Evolutionary conservation across 2,329 filamentous ascomycete genomes (phyloP).

Genomic region (Clarireedia monteithiana): DNA sequence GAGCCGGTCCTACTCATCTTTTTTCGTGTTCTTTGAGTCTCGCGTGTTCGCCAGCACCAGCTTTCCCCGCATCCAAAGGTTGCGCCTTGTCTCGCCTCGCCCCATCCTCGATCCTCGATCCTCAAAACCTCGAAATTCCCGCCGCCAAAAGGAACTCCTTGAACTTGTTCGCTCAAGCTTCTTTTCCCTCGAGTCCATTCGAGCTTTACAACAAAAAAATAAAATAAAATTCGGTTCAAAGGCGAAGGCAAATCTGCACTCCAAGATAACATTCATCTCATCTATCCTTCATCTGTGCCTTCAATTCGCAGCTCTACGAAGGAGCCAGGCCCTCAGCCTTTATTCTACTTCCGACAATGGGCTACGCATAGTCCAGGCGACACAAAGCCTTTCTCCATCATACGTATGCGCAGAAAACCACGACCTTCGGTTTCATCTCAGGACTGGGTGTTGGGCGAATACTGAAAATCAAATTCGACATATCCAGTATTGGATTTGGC

Average conservation of each 20-base stretch:
- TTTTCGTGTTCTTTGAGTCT: constrained; percentile 2
- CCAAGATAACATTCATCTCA: background rate
- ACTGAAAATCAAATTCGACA: constrained; percentile 7
- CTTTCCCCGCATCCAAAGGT: constrained; percentile 10
- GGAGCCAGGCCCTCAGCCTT: constrained; percentile 15
- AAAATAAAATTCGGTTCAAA: too few species aligned
- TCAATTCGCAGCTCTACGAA: background rate
- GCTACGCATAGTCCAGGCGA: constrained; percentile 26
- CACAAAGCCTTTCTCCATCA: constrained; percentile 20
- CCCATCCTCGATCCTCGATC: constrained; percentile 9
- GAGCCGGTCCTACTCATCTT: background rate
- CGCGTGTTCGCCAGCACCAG: constrained; percentile 6
- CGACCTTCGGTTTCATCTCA: constrained; percentile 18
- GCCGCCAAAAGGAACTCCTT: constrained; percentile 1
- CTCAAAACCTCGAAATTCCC: background rate
- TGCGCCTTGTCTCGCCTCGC: constrained; percentile 3
- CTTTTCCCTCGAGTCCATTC: background rate
- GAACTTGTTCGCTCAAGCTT: background rate
- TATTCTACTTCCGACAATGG: constrained; percentile 23
- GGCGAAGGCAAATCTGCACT: background rate
- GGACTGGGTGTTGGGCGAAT: constrained; percentile 12
- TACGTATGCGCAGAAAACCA: constrained; percentile 20
- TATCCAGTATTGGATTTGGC: constrained; percentile 18
- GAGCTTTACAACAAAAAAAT: too few species aligned
- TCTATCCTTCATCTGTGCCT: background rate